phyloP scores from a whole-genome alignment of 2,329 filamentous ascomycete species.

The Ceratocystis huliohia region DNA sequence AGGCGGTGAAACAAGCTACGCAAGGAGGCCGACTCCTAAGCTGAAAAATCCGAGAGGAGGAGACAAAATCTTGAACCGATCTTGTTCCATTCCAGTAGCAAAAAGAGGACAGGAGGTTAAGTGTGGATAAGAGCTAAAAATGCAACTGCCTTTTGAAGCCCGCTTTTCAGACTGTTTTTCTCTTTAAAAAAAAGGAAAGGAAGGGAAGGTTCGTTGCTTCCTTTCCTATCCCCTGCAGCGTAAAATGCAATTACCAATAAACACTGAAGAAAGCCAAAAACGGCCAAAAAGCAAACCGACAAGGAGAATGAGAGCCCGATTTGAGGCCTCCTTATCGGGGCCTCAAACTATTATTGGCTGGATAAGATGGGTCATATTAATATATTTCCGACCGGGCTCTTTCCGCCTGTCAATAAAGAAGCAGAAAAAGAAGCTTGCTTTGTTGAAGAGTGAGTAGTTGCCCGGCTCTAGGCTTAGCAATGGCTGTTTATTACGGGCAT shows the following conservation, averaged over 20 bases:
- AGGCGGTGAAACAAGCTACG: conserved; percentile 1
- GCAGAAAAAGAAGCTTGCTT: background rate
- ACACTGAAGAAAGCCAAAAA: too few relatives aligned
- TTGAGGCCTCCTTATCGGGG: conserved; percentile 5
- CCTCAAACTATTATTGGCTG: conserved; percentile 7
- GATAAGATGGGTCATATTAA: background rate
- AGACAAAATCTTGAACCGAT: conserved; percentile 3
- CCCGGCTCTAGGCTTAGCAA: background rate
- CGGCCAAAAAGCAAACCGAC: background rate
- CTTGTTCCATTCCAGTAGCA: conserved; percentile 10
- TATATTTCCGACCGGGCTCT: conserved; percentile 6
- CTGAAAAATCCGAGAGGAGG: conserved; percentile 8
- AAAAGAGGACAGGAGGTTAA: background rate
- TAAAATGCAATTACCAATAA: background rate
- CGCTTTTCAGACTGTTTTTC: background rate
- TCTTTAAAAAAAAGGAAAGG: too few relatives aligned
- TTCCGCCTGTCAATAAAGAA: conserved; percentile 1
- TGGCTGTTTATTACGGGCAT: background rate
- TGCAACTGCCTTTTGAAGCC: background rate
- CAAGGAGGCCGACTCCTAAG: conserved; percentile 7
- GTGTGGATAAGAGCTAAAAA: conserved; percentile 3
- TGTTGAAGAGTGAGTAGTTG: background rate
- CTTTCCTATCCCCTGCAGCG: background rate
- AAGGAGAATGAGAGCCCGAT: background rate
- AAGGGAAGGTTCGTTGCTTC: background rate